Conservation (phyloP, 1,139 yeast species). For the Kurtzmaniella quercitrusa region DNA sequence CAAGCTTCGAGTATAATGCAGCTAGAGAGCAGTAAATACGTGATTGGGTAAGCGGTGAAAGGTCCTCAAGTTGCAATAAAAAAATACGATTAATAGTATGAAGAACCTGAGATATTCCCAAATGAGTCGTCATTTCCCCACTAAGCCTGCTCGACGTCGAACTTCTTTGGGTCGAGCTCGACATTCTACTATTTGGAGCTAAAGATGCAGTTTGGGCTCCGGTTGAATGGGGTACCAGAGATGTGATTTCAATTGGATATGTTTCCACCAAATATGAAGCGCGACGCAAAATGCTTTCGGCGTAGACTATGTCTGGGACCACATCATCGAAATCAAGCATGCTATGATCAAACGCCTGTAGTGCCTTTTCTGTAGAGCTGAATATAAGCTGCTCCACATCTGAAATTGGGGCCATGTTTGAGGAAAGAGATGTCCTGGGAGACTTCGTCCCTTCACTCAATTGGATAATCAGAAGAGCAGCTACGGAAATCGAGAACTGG, state of each 20-base stretch:
- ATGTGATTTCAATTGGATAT: background rate
- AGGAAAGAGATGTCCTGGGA: constrained; percentile 34
- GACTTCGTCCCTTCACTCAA: constrained; percentile 14
- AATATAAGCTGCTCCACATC: background rate
- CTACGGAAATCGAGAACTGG: constrained; percentile 3
- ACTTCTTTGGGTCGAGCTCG: background rate
- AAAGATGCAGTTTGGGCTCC: background rate
- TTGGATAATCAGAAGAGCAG: constrained; percentile 1
- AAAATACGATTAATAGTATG: background rate
- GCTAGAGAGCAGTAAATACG: constrained; percentile 66
- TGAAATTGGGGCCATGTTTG: constrained; percentile 15
- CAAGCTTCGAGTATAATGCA: constrained; percentile 57
- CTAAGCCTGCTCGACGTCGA: background rate
- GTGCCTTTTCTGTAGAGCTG: constrained; percentile 5
- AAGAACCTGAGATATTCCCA: background rate
- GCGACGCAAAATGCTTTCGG: constrained; percentile 41
- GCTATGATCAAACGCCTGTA: constrained; percentile 59
- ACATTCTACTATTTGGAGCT: background rate
- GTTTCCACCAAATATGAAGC: background rate
- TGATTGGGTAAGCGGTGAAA: constrained; percentile 53
- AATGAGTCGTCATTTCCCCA: background rate
- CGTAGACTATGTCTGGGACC: constrained; percentile 78
- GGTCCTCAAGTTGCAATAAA: constrained; percentile 31
- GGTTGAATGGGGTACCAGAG: background rate
- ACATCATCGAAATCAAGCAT: constrained; percentile 62